Conservation (phyloP, 148 eudicot genomes). For the Rhododendron ovatum region DNA sequence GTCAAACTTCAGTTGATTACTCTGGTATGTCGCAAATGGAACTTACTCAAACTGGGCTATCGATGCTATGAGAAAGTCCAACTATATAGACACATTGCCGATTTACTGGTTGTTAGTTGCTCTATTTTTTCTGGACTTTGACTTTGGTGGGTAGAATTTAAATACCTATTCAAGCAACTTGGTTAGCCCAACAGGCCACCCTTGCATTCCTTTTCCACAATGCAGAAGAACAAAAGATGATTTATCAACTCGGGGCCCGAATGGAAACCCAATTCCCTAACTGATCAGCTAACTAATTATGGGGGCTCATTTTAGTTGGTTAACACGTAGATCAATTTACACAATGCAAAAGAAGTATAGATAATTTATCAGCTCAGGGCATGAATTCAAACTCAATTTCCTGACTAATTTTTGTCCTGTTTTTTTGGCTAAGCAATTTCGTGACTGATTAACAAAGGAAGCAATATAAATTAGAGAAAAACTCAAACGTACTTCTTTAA, state of each 20-base stretch:
- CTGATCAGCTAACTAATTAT: no score
- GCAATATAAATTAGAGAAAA: neutral
- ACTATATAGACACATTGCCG: neutral
- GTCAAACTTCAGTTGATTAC: neutral
- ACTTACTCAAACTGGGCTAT: neutral
- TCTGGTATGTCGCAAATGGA: neutral
- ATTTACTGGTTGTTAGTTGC: neutral
- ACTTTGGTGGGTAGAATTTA: neutral
- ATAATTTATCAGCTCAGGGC: neutral
- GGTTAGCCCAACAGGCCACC: neutral
- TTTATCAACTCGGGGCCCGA: no score
- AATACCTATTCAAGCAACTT: neutral
- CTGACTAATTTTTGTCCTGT: neutral
- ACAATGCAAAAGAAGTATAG: neutral
- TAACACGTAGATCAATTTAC: neutral
- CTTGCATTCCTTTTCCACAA: neutral
- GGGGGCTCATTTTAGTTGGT: neutral
- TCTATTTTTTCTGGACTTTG: neutral
- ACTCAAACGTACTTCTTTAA: conserved; percentile 49
- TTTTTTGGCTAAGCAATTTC: neutral
- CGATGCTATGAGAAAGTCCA: neutral
- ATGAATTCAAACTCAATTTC: neutral
- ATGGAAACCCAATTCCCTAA: neutral
- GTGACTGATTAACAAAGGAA: neutral
- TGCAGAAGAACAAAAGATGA: neutral